A percentile compares a stretch with the other conserved stretches of the same genome.
These are phyloP conservation scores for Mycena galericulata DNA, from an alignment of 768 basidiomycete genomes.

Conservation along the genomic window DNA sequence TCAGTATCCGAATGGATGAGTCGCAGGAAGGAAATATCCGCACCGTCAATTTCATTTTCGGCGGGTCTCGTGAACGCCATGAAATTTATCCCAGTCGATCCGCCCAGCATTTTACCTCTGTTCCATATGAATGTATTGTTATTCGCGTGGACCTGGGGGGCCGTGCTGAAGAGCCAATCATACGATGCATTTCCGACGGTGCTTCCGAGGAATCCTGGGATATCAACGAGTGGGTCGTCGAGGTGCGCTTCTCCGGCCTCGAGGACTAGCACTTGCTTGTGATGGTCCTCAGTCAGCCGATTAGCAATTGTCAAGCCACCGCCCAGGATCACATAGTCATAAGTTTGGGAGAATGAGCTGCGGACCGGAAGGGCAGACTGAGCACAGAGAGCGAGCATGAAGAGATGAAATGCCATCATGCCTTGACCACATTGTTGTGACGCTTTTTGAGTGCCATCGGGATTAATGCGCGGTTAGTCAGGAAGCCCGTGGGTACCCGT, in stretches of 20 bases:
- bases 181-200: constrained; percentile 34
- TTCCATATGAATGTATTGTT: constrained; percentile 16
- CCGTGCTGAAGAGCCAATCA: constrained; percentile 39
- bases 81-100: constrained; percentile 47
- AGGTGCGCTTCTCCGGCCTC: constrained; percentile 43
- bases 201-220: constrained; percentile 37
- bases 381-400: background rate
- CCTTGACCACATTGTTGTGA: background rate
- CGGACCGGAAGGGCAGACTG: background rate
- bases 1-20: background rate
- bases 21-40: background rate
- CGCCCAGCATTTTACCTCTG: constrained; percentile 35
- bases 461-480: too few species aligned
- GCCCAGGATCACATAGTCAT: constrained; percentile 19
- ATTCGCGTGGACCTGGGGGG: constrained; percentile 30
- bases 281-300: constrained; percentile 50
- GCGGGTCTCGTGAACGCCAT: constrained; percentile 44
- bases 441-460: too few species aligned
- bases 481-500: too few species aligned
- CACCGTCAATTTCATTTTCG: constrained; percentile 44
- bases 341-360: background rate
- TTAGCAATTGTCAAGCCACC: constrained; percentile 51
- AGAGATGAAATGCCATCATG: background rate
- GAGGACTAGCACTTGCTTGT: constrained; percentile 49
- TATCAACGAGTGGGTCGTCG: constrained; percentile 36